Evolutionary conservation across 169 alveolate species (phyloP), one percentile per base, ranked within the genome.

Genomic region (Theileria orientalis): DNA sequence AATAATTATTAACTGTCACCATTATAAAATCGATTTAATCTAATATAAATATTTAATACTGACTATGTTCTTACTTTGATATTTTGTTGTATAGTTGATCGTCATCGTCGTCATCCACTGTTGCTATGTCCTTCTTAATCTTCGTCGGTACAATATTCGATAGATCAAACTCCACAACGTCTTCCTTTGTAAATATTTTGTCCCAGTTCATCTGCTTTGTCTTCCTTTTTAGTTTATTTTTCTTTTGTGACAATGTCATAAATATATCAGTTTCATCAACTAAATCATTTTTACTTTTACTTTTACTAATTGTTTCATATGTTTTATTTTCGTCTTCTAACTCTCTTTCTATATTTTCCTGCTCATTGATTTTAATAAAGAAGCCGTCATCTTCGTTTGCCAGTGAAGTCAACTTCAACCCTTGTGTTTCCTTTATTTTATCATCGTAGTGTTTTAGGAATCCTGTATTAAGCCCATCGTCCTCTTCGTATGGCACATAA

Each of bases 401-500:
- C 27, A 76, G 37, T 11, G 54, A 69, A 8, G 42, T 21, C 13
- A 79, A 49, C 35, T 23, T 79, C 23, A 69, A 23, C 33, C 87
- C 83, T 47, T 79, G 70, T 35, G 69, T 54, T 59, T 79, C 87
- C 37, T 71, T 72, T 25, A 79, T 66, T 0, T 70, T 72, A 16
- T 63, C 40, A 57, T 79, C 87, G 49, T 79, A 79, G 54, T 79
- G 74, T 29, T 60, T 62, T 33, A 79, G 47, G 57, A 79, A 69
- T 32, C 73, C 73, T n/a, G 74, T 56, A 21, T 25, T 52, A 0
- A 51, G 46, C 1, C 35, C 30, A 16, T 70, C 82, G 2, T 77
- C 86, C 2, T 79, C 87, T 0, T 79, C 87, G 67, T 72, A 79
- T 32, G 87, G 83, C 21, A 68, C 73, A 30, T 79, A 79, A 19